Evolutionary conservation across 139 green algal species (phyloP).

Genomic region (Pycnococcus provasolii): DNA sequence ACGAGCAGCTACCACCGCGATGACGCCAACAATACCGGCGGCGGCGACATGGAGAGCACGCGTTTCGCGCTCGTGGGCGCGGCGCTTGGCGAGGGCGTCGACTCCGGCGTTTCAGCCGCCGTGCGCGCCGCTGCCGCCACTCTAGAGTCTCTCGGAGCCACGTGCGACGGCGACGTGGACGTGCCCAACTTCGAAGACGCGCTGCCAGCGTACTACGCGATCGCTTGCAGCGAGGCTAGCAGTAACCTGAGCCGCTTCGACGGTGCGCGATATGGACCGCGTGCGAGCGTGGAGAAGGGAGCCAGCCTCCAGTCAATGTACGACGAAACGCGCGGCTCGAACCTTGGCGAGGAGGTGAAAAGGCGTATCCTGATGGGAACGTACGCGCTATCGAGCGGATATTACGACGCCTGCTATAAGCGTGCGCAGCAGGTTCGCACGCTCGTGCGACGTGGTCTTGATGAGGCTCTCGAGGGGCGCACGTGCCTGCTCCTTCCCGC

Average conservation of each 20-base stretch:
- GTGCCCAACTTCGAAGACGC: slow-evolving; percentile 61
- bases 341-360: slow-evolving; percentile 77
- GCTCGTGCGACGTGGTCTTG: slow-evolving; percentile 50
- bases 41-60: slow-evolving; percentile 42
- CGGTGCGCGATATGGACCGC: slow-evolving; percentile 72
- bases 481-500: slow-evolving; percentile 69
- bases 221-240: slow-evolving; percentile 80
- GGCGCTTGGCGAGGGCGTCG: slow-evolving; percentile 69
- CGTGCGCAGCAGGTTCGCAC: slow-evolving; percentile 86
- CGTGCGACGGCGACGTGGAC: slow-evolving; percentile 56
- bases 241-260: slow-evolving; percentile 92
- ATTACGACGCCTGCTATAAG: slow-evolving; percentile 96
- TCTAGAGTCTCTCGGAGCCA: slow-evolving; percentile 64
- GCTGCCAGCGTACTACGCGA: slow-evolving; percentile 93
- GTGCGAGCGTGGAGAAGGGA: slow-evolving; percentile 6
- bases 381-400: slow-evolving; percentile 86
- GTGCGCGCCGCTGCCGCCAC: slow-evolving; percentile 43
- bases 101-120: slow-evolving; percentile 36
- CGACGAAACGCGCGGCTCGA: slow-evolving; percentile 38
- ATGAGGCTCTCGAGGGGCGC: slow-evolving; percentile 29
- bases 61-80: slow-evolving; percentile 65
- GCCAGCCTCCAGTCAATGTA: slow-evolving; percentile 50
- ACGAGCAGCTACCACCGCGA: slow-evolving; percentile 4
- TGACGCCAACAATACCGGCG: no score
- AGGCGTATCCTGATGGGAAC: slow-evolving; percentile 95